Conservation (phyloP, 1,284 basidiomycete genomes). For the Trichosporon inkin region DNA sequence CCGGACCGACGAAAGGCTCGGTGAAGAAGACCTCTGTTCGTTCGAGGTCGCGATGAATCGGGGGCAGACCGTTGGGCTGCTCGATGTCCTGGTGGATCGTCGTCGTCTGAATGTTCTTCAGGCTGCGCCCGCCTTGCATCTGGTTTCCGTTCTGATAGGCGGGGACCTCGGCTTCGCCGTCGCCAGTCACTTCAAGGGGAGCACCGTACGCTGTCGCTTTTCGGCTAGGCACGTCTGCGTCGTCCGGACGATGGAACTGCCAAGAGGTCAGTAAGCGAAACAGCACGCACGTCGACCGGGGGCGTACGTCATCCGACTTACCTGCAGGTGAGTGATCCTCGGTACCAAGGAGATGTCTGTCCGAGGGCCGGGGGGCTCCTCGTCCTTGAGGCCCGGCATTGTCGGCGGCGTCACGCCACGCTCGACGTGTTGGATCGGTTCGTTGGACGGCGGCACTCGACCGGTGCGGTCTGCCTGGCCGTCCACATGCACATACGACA, state of each 20-base stretch:
- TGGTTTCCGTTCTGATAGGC: conserved; percentile 12
- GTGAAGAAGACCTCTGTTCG: not conserved
- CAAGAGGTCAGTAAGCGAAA: not conserved
- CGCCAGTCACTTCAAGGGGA: conserved; percentile 34
- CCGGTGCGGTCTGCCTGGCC: conserved; percentile 9
- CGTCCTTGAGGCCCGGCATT: conserved; percentile 35
- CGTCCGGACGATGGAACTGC: conserved; percentile 5
- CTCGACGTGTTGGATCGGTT: conserved; percentile 27
- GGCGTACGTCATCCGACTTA: conserved; percentile 22
- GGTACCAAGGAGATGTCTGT: conserved; percentile 45
- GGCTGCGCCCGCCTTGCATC: not conserved
- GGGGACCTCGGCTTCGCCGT: conserved; percentile 35
- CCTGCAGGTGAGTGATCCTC: conserved; percentile 39
- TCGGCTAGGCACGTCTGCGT: not conserved
- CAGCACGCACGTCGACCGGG: not conserved
- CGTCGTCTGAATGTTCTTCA: not conserved
- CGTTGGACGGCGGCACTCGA: not conserved
- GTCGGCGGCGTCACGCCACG: conserved; percentile 24
- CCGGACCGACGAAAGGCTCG: not conserved
- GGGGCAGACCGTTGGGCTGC: not conserved
- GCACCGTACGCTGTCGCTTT: conserved; percentile 17
- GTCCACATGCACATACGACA: conserved; percentile 13
- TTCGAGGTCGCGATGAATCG: not conserved
- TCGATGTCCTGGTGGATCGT: not conserved
- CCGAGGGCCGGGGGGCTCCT: conserved; percentile 41